phyloP scores from a whole-genome alignment of 192 early-diverging fungal species.

The Rhizophagus sp. region DNA sequence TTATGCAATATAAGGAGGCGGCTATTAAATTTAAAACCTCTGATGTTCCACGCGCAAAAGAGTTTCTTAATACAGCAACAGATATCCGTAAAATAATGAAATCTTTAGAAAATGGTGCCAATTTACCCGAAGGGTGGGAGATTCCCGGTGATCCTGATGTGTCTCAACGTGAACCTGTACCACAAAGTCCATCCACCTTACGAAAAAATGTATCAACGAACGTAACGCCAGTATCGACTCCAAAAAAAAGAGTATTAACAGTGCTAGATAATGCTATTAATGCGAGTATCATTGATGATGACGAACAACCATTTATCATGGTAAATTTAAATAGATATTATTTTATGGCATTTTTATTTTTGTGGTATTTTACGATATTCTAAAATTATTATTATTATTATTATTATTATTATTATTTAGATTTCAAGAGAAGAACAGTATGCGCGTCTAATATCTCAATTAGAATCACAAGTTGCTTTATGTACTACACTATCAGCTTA shows the following conservation, averaged over 20 bases:
- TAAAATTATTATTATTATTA: too few relatives aligned
- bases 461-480: slow-evolving; percentile 56
- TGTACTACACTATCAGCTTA: slow-evolving; percentile 47
- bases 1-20: slow-evolving; percentile 61
- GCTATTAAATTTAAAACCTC: slow-evolving; percentile 57
- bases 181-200: background rate
- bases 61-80: slow-evolving; percentile 52
- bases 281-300: background rate
- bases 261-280: slow-evolving; percentile 30
- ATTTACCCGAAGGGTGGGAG: slow-evolving; percentile 1
- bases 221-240: slow-evolving; percentile 33
- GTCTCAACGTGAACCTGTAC: background rate
- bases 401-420: background rate
- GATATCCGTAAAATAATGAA: slow-evolving; percentile 43
- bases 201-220: slow-evolving; percentile 21
- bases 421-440: slow-evolving; percentile 47
- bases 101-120: slow-evolving; percentile 15
- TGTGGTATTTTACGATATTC: background rate
- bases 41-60: slow-evolving; percentile 47
- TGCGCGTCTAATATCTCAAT: slow-evolving; percentile 45
- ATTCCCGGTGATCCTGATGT: slow-evolving; percentile 18
- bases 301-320: background rate
- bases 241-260: slow-evolving; percentile 35
- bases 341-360: background rate
- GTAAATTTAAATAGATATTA: background rate